Conservation (phyloP, 805 yeast genomes). For the Starmera dryadoides region DNA sequence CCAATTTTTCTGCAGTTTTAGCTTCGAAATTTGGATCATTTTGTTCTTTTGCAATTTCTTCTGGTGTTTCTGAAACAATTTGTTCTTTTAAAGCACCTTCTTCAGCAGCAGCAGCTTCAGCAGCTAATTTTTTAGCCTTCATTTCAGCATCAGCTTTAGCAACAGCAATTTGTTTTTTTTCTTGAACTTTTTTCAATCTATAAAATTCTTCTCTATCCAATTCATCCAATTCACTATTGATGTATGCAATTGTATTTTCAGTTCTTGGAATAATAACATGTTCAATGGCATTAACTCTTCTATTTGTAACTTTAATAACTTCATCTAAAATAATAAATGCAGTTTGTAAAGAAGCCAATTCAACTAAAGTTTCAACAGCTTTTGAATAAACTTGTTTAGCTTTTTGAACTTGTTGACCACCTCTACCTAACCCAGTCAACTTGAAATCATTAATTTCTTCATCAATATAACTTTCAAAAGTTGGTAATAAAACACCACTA, state of each 20-base stretch:
- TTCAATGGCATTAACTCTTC: conserved; percentile 98
- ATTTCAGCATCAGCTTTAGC: conserved; percentile 22
- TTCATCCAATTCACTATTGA: conserved; percentile 94
- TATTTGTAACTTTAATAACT: conserved; percentile 93
- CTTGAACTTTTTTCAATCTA: conserved; percentile 79
- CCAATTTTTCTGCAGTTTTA: conserved; percentile 8
- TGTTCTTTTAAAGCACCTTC: conserved; percentile 15
- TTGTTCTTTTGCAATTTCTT: conserved; percentile 12
- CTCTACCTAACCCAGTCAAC: conserved; percentile 94
- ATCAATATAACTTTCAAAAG: conserved; percentile 79
- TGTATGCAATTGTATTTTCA: conserved; percentile 86
- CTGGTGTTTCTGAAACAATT: conserved; percentile 4
- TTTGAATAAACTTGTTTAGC: conserved; percentile 90
- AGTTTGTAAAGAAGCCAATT: conserved; percentile 91
- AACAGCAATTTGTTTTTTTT: conserved; percentile 21
- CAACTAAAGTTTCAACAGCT: conserved; percentile 96
- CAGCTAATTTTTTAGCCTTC: conserved; percentile 18
- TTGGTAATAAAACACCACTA: conserved; percentile 90
- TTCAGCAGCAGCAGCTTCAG: conserved; percentile 5
- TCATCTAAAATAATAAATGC: conserved; percentile 96
- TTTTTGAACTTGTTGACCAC: conserved; percentile 96
- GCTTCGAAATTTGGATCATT: conserved; percentile 9
- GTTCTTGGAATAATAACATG: conserved; percentile 97
- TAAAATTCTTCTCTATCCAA: conserved; percentile 97
- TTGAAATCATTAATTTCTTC: conserved; percentile 88